Base-by-base conservation (phyloP, 345 rosid genomes). In the Ailanthus altissimus region DNA sequence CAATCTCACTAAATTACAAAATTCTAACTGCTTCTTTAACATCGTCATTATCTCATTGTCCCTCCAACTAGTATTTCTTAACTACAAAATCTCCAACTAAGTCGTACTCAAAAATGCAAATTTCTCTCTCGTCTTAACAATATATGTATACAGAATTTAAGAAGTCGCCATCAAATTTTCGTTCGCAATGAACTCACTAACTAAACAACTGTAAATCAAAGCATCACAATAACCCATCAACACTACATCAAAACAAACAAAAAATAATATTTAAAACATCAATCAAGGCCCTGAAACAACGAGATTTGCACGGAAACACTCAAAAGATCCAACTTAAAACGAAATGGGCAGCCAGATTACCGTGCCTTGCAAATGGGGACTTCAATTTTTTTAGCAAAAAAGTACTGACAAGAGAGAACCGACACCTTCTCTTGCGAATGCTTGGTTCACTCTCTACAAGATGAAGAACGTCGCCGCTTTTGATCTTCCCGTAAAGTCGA, bases 351-450 rank as follows among this genome's bases (percentile, higher is more conserved):
- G n/a, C 18, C 32, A n/a, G 63, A 67, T 82, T 67, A 66, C 72
- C 82, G 60, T 49, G 51, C 60, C 53, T 67, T 10, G 62, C 72
- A 81, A 77, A 75, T 49, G 84, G 77, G 78, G 78, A 8, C 43
- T 56, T 68, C 61, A 74, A 78, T 79, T 78, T 76, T 82, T 70
- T 23, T 14, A 36, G 59, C 73, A 57, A 42, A 77, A 42, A 5
- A 40, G 21, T 69, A 70, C 23, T 21, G n/a, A 50, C 60, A 26
- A 28, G 16, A 71, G 42, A 58, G 51, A 63, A 61, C 38, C 7
- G 12, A 9, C 18, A 38, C 38, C 2, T 0, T 14, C 51, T 45
- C n/a, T n/a, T n/a, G n/a, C n/a, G n/a, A n/a, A n/a, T 43, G 70
- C 51, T 43, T 45, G 10, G 53, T 45, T 66, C 53, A 66, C 70